Evolutionary conservation across 2,329 filamentous ascomycete species (phyloP).

Genomic region (Epichloe amarillans): DNA sequence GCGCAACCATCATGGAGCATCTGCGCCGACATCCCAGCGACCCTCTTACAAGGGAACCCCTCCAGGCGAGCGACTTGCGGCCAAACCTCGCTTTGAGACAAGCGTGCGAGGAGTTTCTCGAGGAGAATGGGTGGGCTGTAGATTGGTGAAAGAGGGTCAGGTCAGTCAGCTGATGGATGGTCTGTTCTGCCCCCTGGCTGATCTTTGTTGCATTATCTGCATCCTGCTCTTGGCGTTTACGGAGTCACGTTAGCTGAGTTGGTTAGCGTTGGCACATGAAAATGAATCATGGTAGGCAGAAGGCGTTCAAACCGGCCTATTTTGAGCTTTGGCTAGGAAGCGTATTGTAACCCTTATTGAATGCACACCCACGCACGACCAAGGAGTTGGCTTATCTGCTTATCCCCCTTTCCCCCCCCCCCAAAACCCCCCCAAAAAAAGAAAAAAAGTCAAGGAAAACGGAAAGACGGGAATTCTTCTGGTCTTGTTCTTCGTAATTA

Average conservation of each 20-base stretch:
- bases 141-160: constrained; percentile 54
- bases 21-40: constrained; percentile 63
- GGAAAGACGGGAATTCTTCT: too few relatives aligned
- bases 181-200: too few relatives aligned
- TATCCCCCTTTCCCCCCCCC: too few relatives aligned
- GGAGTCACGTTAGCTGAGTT: background rate
- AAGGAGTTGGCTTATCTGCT: too few relatives aligned
- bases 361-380: too few relatives aligned
- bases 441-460: too few relatives aligned
- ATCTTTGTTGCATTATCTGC: background rate
- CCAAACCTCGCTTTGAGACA: constrained; percentile 72
- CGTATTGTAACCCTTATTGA: background rate
- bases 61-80: constrained; percentile 55
- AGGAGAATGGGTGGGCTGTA: constrained; percentile 81
- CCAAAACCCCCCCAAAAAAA: too few relatives aligned
- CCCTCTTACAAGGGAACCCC: constrained; percentile 68
- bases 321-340: background rate
- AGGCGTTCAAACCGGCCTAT: background rate
- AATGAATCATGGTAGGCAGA: background rate
- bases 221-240: background rate
- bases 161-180: too few relatives aligned
- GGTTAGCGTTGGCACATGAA: background rate
- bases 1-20: constrained; percentile 74
- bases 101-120: constrained; percentile 74
- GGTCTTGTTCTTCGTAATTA: background rate